A percentile compares a stretch with the other conserved stretches of the same genome.
Evolutionary conservation across 2,329 filamentous ascomycete genomes (phyloP).

Genomic region (Fusarium sp.): DNA sequence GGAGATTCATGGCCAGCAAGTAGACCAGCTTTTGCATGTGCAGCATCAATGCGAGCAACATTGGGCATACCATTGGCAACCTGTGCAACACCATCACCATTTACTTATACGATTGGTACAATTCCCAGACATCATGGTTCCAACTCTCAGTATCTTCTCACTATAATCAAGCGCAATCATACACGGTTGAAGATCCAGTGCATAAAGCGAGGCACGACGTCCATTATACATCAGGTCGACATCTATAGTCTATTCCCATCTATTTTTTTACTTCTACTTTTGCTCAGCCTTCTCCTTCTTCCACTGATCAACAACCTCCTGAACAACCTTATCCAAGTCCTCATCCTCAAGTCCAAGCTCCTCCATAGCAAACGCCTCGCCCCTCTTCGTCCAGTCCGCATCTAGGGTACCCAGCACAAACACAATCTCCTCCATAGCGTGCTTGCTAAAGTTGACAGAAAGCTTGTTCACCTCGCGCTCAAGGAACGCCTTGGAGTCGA

Average conservation of each 20-base stretch:
- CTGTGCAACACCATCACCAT: too few relatives aligned
- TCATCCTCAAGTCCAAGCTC: constrained; percentile 59
- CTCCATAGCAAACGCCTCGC: constrained; percentile 59
- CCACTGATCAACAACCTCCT: constrained; percentile 44
- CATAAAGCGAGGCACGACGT: background rate
- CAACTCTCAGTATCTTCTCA: background rate
- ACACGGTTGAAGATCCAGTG: background rate
- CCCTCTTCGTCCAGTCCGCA: constrained; percentile 58
- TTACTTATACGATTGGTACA: too few relatives aligned
- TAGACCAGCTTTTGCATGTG: background rate
- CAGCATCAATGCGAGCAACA: background rate
- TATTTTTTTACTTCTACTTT: background rate
- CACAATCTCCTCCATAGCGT: constrained; percentile 58
- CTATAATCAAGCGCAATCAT: background rate
- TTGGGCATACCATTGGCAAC: background rate
- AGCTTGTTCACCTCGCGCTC: constrained; percentile 51
- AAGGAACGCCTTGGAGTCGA: constrained; percentile 55
- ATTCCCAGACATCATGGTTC: background rate
- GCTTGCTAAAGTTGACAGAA: constrained; percentile 46
- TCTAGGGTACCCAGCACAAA: constrained; percentile 60
- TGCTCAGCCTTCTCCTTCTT: constrained; percentile 19
- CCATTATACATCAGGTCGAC: background rate
- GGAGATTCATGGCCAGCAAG: background rate
- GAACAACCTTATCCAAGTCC: constrained; percentile 55
- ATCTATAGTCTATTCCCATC: background rate